Evolutionary conservation across 1,284 basidiomycete species (phyloP).

Genomic region (Cryptococcus hybrid): DNA sequence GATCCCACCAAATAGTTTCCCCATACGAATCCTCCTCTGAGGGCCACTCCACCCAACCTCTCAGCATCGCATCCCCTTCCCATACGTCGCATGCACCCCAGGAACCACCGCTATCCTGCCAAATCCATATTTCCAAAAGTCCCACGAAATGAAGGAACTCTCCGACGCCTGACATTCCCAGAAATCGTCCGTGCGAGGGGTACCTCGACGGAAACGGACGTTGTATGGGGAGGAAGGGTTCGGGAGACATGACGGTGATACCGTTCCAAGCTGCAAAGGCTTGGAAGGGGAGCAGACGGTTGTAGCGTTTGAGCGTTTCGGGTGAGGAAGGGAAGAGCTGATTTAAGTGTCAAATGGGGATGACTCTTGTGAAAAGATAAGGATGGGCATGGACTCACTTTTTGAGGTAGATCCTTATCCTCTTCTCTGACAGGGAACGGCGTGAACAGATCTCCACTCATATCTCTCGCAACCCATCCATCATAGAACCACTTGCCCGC

Average conservation of each 20-base stretch:
- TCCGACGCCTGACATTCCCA: constrained; percentile 47
- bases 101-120: constrained; percentile 46
- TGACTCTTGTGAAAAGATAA: not conserved
- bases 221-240: constrained; percentile 41
- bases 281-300: constrained; percentile 46
- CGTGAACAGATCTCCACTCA: constrained; percentile 45
- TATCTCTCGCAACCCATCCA: constrained; percentile 52
- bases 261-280: constrained; percentile 61
- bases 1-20: constrained; percentile 33
- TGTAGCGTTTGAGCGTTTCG: constrained; percentile 34
- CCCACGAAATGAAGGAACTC: constrained; percentile 45
- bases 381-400: constrained; percentile 28
- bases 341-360: not conserved
- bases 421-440: constrained; percentile 48
- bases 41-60: constrained; percentile 42
- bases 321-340: constrained; percentile 44
- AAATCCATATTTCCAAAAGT: constrained; percentile 50
- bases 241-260: constrained; percentile 48
- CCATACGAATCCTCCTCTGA: constrained; percentile 8
- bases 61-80: constrained; percentile 40
- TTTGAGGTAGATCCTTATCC: constrained; percentile 40
- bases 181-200: constrained; percentile 19
- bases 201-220: constrained; percentile 38
- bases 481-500: constrained; percentile 52
- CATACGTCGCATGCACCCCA: constrained; percentile 45